Evolutionary conservation across 306 rosid genomes (phyloP).

Genomic region (Canavalia gladiata): DNA sequence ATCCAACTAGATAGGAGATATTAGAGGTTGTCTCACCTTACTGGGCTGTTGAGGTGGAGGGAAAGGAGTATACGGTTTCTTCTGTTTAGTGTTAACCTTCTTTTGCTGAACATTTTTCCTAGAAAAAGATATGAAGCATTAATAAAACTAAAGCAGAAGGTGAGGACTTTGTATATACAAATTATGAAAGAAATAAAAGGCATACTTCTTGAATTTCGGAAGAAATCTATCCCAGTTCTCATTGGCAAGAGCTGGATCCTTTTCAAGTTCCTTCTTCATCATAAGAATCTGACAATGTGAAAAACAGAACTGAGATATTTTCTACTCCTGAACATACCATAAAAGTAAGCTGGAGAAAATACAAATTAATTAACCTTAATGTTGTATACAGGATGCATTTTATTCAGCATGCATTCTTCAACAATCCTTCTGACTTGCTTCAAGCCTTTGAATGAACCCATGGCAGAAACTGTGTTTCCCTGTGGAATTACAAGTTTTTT

Average conservation of each 20-base stretch:
- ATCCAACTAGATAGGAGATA: conserved; percentile 20
- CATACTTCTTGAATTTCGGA: conserved; percentile 91
- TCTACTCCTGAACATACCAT: background rate
- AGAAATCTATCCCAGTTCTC: conserved; percentile 99
- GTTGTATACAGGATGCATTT: conserved; percentile 92
- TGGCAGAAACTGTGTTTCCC: conserved; percentile 91
- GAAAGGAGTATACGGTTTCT: conserved; percentile 86
- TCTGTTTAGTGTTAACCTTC: conserved; percentile 75
- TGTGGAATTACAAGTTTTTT: conserved; percentile 46
- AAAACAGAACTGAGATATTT: conserved; percentile 31
- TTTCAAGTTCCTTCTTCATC: conserved; percentile 94
- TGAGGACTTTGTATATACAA: conserved; percentile 20
- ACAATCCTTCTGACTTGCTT: conserved; percentile 86
- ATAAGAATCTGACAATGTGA: conserved; percentile 70
- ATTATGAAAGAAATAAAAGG: conserved; percentile 20
- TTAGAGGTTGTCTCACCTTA: conserved; percentile 65
- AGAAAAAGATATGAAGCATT: conserved; percentile 39
- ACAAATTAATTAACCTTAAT: conserved; percentile 69
- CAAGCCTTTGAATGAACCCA: conserved; percentile 92
- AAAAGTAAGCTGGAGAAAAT: conserved; percentile 21
- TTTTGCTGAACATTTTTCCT: conserved; percentile 90
- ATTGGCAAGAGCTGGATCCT: conserved; percentile 83
- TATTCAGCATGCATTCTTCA: conserved; percentile 88
- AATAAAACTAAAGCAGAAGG: conserved; percentile 32
- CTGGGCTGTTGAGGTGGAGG: conserved; percentile 95